These are phyloP conservation scores for Colletotrichum cordylinicola DNA, from an alignment of 2,329 filamentous ascomycete species.

Conservation along the genomic window DNA sequence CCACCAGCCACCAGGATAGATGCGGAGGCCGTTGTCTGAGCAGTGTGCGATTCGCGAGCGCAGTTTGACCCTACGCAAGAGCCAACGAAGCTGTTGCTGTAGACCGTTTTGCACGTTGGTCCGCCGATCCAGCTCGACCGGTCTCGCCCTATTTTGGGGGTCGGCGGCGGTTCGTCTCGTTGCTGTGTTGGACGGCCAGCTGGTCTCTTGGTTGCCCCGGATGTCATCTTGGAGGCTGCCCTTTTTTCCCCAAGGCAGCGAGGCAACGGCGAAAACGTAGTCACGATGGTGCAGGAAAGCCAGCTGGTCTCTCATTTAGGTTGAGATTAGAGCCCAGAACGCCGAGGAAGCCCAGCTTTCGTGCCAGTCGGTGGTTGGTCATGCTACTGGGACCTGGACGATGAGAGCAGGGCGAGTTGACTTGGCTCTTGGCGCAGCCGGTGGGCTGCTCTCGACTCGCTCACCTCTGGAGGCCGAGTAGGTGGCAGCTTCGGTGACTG, in stretches of 20 bases:
- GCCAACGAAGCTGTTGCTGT: neutral
- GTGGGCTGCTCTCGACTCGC: neutral
- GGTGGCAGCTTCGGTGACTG: neutral
- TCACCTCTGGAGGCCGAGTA: neutral
- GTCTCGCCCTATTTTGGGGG: neutral
- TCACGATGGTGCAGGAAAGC: neutral
- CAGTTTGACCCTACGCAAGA: neutral
- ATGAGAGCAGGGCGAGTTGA: neutral
- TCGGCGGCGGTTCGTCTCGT: neutral
- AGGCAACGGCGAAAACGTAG: neutral
- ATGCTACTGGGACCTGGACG: neutral
- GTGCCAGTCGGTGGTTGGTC: conserved; percentile 16
- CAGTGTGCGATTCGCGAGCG: neutral
- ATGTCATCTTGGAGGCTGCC: neutral
- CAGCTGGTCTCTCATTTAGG: conserved; percentile 6
- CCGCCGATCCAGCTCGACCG: neutral
- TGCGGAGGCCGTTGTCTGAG: neutral
- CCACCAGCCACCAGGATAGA: neutral
- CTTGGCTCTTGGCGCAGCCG: conserved; percentile 14
- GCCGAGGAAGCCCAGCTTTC: conserved; percentile 13
- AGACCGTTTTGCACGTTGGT: neutral
- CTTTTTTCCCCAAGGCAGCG: neutral
- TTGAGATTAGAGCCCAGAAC: conserved; percentile 23
- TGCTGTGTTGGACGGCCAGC: neutral
- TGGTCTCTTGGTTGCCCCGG: conserved; percentile 1